Evolutionary conservation across 805 yeast genomes (phyloP).

Genomic region (Sugiyamaella boreocaroliniensis): DNA sequence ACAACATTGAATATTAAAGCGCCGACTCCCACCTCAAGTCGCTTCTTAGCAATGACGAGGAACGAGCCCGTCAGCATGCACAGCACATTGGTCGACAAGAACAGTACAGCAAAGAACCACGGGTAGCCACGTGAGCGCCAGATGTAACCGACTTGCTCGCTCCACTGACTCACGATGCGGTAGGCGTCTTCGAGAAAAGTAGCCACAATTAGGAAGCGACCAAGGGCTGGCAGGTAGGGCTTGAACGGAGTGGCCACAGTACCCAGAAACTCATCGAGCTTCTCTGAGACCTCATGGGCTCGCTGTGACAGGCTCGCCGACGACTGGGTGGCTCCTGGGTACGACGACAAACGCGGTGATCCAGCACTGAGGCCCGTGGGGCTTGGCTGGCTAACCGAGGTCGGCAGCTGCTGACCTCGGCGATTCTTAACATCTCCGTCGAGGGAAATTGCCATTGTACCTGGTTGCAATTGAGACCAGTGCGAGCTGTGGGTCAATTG

Average conservation of each 20-base stretch:
- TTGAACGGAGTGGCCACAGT: slow-evolving; percentile 30
- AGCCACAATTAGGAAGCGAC: slow-evolving; percentile 84
- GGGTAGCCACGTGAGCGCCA: slow-evolving; percentile 75
- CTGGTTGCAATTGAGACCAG: neutral
- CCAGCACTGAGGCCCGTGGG: neutral
- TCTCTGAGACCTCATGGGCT: slow-evolving; percentile 21
- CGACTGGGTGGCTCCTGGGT: neutral
- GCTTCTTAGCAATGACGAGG: slow-evolving; percentile 60
- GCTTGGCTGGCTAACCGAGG: slow-evolving; percentile 1
- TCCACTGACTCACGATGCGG: slow-evolving; percentile 82
- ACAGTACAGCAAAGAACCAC: slow-evolving; percentile 66
- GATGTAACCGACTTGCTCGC: slow-evolving; percentile 80
- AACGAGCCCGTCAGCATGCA: slow-evolving; percentile 71
- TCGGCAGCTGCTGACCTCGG: neutral
- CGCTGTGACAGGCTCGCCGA: slow-evolving; percentile 4
- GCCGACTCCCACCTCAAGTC: slow-evolving; percentile 62
- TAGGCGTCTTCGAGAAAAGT: slow-evolving; percentile 87
- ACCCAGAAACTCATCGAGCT: slow-evolving; percentile 29
- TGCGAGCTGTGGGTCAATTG: neutral
- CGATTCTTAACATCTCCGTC: slow-evolving; percentile 4
- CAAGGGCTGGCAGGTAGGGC: slow-evolving; percentile 69
- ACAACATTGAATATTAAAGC: slow-evolving; percentile 65
- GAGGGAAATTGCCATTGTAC: neutral
- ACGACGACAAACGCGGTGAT: slow-evolving; percentile 2
- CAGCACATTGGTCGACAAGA: slow-evolving; percentile 55